Evolutionary conservation across 164 flowering plant species (phyloP), one percentile per base, ranked within the genome.

Genomic region (Platanus orientalis): DNA sequence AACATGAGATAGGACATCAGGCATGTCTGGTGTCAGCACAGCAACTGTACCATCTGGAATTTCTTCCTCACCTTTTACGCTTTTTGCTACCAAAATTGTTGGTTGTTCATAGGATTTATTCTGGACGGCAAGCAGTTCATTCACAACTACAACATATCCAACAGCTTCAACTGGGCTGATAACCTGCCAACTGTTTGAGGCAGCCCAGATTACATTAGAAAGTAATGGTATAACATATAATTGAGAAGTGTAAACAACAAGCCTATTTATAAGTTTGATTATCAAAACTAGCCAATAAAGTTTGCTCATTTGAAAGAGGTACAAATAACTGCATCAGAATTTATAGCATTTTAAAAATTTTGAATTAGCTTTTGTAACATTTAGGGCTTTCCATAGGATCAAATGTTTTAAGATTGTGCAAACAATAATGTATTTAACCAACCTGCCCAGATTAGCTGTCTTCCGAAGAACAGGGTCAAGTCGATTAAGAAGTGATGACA

Each of bases 31-130:
- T 34, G 99, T 94, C 68, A 94, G 74, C 58, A 94, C 90, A 59
- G 99, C 99, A 73, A 91, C 99, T 40, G 92, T 66, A 57, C 99
- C 97, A 78, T 86, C 94, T 53, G 99, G 99, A 75, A 94, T 94
- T 81, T 94, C 99, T 72, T 94, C 99, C 80, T 94, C 97, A 61
- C 99, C 99, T 71, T 74, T 94, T 14, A 94, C 99, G 68, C 81
- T 75, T 70, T 80, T 94, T 79, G 92, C 96, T 40, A 94, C 83
- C 74, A 94, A 64, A 69, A 94, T 83, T 68, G 97, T 94, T 27
- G 96, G 96, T 58, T 70, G 72, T 36, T 62, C 84, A 71, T 86
- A 94, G 55, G 86, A 53, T 73, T 80, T 78, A 74, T 94, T 86
- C 75, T 94, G 99, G 64, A 94, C 96, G 60, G 92, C 55, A 65